Evolutionary conservation across 2,329 filamentous ascomycete genomes (phyloP).

Genomic region (Penicillium verrucosum): DNA sequence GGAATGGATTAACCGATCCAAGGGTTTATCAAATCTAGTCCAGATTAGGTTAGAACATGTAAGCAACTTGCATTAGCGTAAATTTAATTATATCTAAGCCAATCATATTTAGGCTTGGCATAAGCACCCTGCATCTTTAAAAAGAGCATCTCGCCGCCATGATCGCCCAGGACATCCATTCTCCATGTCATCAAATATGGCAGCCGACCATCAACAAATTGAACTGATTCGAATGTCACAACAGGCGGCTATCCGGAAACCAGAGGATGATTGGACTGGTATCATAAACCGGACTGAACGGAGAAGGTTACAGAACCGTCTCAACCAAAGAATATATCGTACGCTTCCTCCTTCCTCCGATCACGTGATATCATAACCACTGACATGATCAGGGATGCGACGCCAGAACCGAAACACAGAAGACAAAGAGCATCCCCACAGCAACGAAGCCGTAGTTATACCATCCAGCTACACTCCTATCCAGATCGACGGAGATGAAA

Average conservation of each 20-base stretch:
- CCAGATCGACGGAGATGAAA: background rate
- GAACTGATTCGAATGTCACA: slow-evolving; percentile 14
- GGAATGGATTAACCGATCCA: too few relatives aligned
- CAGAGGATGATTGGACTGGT: slow-evolving; percentile 17
- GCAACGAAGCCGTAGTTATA: too few relatives aligned
- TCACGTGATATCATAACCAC: background rate
- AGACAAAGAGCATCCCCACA: background rate
- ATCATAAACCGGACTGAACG: slow-evolving; percentile 6
- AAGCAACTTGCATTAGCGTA: slow-evolving; percentile 4
- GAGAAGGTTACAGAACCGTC: slow-evolving; percentile 17
- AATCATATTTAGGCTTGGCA: background rate
- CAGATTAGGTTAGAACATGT: background rate
- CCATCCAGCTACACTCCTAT: background rate
- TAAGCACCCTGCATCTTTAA: background rate
- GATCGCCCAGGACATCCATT: background rate
- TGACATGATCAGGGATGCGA: background rate
- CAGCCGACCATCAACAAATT: background rate
- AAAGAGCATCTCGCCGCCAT: background rate
- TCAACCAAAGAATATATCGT: slow-evolving; percentile 20
- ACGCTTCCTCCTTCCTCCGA: background rate
- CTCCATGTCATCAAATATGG: background rate
- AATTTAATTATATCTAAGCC: background rate
- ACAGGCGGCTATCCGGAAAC: slow-evolving; percentile 7
- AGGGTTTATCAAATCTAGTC: background rate
- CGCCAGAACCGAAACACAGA: background rate